Percentiles rank a stretch among this genome's conserved stretches.
Conservation (phyloP, 2,329 filamentous ascomycete genomes). For the Thelonectria discophora region DNA sequence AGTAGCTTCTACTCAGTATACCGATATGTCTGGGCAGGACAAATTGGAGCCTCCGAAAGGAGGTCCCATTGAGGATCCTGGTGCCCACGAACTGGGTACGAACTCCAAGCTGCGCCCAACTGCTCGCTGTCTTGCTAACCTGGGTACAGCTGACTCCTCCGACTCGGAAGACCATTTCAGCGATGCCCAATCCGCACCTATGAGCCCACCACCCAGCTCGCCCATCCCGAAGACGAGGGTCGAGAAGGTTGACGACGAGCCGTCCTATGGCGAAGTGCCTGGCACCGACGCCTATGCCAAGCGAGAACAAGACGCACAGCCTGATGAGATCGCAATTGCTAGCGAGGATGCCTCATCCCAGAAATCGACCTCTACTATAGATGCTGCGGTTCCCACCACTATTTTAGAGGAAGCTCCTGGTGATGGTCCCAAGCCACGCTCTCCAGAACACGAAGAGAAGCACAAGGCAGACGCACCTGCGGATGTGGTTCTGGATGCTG, state of each 20-base stretch:
- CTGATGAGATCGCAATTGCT: conserved; percentile 67
- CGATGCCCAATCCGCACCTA: conserved; percentile 66
- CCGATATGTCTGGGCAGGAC: conserved; percentile 44
- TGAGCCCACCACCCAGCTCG: conserved; percentile 54
- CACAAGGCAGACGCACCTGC: conserved; percentile 62
- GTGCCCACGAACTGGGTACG: conserved; percentile 67
- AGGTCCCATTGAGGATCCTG: conserved; percentile 58
- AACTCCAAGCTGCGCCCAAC: conserved; percentile 1
- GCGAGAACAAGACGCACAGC: conserved; percentile 65
- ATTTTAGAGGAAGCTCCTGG: conserved; percentile 63
- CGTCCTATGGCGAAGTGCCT: conserved; percentile 67
- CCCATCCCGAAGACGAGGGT: conserved; percentile 68
- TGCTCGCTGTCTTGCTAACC: conserved; percentile 37
- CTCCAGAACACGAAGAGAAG: conserved; percentile 55
- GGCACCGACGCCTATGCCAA: conserved; percentile 66
- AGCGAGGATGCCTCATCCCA: conserved; percentile 39
- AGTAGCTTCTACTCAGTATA: conserved; percentile 16
- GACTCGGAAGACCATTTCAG: conserved; percentile 77
- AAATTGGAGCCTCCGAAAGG: conserved; percentile 47
- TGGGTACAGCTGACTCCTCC: conserved; percentile 57
- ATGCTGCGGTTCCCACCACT: conserved; percentile 56
- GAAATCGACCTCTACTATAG: conserved; percentile 33
- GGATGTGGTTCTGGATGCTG: conserved; percentile 59
- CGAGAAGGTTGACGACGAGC: conserved; percentile 63
- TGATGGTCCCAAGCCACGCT: conserved; percentile 51